phyloP scores from a whole-genome alignment of 2,329 filamentous ascomycete species.

The Simplicillium aogashimaense region DNA sequence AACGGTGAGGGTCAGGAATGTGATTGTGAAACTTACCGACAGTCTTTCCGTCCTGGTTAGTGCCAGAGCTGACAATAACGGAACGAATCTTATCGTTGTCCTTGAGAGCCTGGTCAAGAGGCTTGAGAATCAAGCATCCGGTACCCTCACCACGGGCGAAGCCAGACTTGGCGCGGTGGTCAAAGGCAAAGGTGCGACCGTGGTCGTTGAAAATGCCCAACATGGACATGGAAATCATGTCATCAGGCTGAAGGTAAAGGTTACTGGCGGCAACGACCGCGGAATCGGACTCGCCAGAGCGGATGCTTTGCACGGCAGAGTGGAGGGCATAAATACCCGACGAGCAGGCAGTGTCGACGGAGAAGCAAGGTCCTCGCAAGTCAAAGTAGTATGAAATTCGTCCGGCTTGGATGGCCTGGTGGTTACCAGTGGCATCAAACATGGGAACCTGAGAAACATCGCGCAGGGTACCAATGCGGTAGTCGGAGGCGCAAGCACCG shows the following conservation, averaged over 20 bases:
- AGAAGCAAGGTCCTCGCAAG: conserved; percentile 41
- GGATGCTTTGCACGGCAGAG: conserved; percentile 37
- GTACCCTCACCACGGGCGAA: conserved; percentile 54
- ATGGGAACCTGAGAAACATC: conserved; percentile 38
- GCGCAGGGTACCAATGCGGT: conserved; percentile 32
- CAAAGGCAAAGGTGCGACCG: conserved; percentile 35
- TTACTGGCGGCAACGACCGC: conserved; percentile 38
- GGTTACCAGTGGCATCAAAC: conserved; percentile 40
- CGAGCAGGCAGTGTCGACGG: conserved; percentile 42
- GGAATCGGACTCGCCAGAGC: conserved; percentile 31
- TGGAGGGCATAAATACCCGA: conserved; percentile 40
- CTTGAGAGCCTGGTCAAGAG: conserved; percentile 39
- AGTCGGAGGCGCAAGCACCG: conserved; percentile 36
- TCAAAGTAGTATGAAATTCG: conserved; percentile 46
- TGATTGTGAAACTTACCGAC: conserved; percentile 9
- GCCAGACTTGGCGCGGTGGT: conserved; percentile 26
- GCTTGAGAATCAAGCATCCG: conserved; percentile 45
- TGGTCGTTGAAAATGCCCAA: conserved; percentile 33
- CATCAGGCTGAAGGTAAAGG: conserved; percentile 35
- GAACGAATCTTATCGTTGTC: conserved; percentile 45
- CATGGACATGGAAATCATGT: conserved; percentile 19
- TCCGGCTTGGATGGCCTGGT: conserved; percentile 42
- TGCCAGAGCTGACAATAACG: conserved; percentile 37
- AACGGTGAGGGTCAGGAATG: too few relatives aligned
- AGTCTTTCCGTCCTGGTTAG: conserved; percentile 46